Evolutionary conservation across 2,329 filamentous ascomycete species (phyloP), one percentile per base, ranked within the genome.

Genomic region (Fusarium udum): DNA sequence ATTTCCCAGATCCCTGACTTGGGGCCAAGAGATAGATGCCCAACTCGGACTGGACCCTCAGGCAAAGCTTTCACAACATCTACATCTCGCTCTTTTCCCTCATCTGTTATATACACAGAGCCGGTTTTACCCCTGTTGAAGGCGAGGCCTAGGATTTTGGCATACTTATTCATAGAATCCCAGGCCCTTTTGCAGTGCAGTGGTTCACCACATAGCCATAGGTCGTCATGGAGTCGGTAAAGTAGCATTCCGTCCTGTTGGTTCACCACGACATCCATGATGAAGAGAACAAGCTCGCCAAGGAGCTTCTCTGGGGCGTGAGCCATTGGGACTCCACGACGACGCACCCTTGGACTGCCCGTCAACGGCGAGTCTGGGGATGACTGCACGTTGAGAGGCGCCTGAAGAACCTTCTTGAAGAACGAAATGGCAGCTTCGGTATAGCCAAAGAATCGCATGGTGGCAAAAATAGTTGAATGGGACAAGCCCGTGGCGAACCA

Each of bases 41-140:
- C 59, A 5, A 61, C 59, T 31, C 31, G 37, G 5, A 61, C 59
- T 16, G 37, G 15, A 15, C 59, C 59, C 12, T 43, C 18, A 2
- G 59, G 59, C 15, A 61, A 31, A 31, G 20, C 24, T 8, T 22
- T 10, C 7, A 20, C 49, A 36, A 42, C 20, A 7, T 57, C 20
- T 2, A 2, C 1, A 24, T 61, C 31, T 24, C 20, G 39, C 31
- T 42, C 0, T 3, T 24, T 43, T 0, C 3, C n/a, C 2, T 22
- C 4, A 0, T 16, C n/a, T 4, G 24, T 20, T 31, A 61, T 61
- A 8, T 61, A 61, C 7, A 56, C 58, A 7, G 49, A 57, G 12
- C 58, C 58, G 1, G 58, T 61, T 36, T 61, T 61, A 1, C 20
- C 11, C 8, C 5, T 12, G 20, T 61, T 61, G 31, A 61, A 61